Conservation (phyloP, 1,139 yeast species). For the Lodderomyces beijingensis region DNA sequence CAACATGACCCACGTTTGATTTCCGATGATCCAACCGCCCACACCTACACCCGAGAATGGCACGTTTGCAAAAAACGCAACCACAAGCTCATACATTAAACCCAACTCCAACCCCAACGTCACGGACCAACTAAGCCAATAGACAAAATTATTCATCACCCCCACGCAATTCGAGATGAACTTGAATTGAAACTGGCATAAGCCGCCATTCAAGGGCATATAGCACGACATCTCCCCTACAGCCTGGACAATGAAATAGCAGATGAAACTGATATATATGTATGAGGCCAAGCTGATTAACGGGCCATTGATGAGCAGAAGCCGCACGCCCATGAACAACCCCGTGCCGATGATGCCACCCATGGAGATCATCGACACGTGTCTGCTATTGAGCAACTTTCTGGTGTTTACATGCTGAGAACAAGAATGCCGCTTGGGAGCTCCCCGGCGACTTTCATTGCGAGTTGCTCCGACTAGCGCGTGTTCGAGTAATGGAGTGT, state of each 20-base stretch:
- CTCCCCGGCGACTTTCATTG: too few relatives aligned
- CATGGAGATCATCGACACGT: constrained; percentile 21
- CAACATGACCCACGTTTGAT: constrained; percentile 10
- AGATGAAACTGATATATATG: constrained; percentile 16
- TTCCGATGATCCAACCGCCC: too few relatives aligned
- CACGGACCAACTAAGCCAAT: constrained; percentile 26
- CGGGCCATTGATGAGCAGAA: constrained; percentile 18
- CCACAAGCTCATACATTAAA: constrained; percentile 14
- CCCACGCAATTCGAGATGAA: constrained; percentile 19
- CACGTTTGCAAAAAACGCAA: constrained; percentile 13
- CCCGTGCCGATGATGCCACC: constrained; percentile 30
- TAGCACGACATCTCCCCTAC: constrained; percentile 20
- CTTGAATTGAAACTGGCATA: constrained; percentile 19
- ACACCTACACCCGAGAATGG: constrained; percentile 10
- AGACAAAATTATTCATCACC: constrained; percentile 18
- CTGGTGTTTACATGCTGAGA: constrained; percentile 12
- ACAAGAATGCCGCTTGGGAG: too few relatives aligned
- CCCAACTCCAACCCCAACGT: constrained; percentile 23
- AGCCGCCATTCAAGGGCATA: constrained; percentile 19
- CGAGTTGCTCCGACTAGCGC: too few relatives aligned
- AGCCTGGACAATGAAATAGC: constrained; percentile 17
- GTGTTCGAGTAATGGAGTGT: too few relatives aligned
- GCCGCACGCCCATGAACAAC: constrained; percentile 20
- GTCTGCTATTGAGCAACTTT: constrained; percentile 15
- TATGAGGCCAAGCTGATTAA: constrained; percentile 17